Evolutionary conservation across 805 yeast species (phyloP), one percentile per base, ranked within the genome.

Genomic region (Wickerhamiella domercqiae): DNA sequence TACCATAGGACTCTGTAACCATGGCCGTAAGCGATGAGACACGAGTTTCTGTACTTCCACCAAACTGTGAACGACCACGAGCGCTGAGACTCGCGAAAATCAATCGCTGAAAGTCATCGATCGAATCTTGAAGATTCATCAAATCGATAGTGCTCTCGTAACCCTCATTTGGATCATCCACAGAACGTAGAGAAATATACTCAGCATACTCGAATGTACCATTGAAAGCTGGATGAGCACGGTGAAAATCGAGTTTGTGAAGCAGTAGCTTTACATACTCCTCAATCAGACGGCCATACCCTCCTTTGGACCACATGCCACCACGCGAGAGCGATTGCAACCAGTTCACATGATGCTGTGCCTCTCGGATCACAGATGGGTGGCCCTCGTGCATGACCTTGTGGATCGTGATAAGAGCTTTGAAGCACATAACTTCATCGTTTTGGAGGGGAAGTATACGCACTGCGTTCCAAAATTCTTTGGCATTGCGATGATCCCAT

Each of bases 371-470:
- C 4, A 82, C 75, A 20, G 81, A 69, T 11, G 83, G 83, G 55
- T 87, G 97, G n/a, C 98, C 98, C 58, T 87, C 98, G 56, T 90
- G 97, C n/a, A 87, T 61, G 4, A 90, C 87, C 51, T 87, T 86
- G 52, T 87, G 97, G 34, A 84, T 68, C 46, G 81, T 68, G 38
- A 86, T 79, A 52, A 90, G 63, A 13, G 93, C 76, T 55, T 87
- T 87, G 63, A 84, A 86, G 43, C 80, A 58, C 57, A 80, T 93
- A 14, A 86, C 69, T 47, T 83, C 93, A 50, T 81, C 87, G 39
- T 71, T 68, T 45, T 77, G 84, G 40, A 86, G 62, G 1, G 96
- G 94, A 44, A 75, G 73, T 37, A 78, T 59, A 56, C 80, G 82
- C 44, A 87, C 63, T 2, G 77, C 74, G 49, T 79, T 74, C 87